Conservation (phyloP, 2,329 filamentous ascomycete species). For the Acrocalymma vagum region DNA sequence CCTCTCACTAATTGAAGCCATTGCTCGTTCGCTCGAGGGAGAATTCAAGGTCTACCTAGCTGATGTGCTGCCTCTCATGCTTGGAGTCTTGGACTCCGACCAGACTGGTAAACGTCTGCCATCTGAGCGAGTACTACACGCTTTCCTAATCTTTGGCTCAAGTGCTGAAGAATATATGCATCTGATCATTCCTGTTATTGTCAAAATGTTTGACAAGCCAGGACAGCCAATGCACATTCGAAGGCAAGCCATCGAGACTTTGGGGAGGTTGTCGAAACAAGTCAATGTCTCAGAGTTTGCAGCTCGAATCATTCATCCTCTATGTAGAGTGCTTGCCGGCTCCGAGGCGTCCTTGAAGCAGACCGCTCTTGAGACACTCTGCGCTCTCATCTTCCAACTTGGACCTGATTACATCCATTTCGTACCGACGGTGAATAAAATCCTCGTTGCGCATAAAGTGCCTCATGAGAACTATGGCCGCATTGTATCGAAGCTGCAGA, state of each 20-base stretch:
- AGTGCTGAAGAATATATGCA: conserved; percentile 99
- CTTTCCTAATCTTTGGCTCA: conserved; percentile 93
- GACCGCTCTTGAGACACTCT: conserved; percentile 90
- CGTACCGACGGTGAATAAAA: conserved; percentile 89
- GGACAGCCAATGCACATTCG: conserved; percentile 81
- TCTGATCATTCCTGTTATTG: conserved; percentile 93
- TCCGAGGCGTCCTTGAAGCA: conserved; percentile 77
- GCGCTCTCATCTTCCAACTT: conserved; percentile 93
- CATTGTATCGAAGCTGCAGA: conserved; percentile 90
- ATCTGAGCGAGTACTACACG: conserved; percentile 90
- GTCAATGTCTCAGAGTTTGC: conserved; percentile 98
- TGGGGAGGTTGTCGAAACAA: conserved; percentile 92
- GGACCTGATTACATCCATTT: conserved; percentile 96
- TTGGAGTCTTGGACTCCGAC: conserved; percentile 91
- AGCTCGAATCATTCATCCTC: conserved; percentile 92
- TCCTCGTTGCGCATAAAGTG: conserved; percentile 79
- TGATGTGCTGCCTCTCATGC: conserved; percentile 88
- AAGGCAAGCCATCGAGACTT: conserved; percentile 90
- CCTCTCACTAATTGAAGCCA: conserved; percentile 88
- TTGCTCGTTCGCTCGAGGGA: conserved; percentile 90
- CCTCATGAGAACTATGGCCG: conserved; percentile 92
- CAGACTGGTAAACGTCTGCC: conserved; percentile 76
- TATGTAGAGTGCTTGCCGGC: conserved; percentile 81
- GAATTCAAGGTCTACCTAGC: conserved; percentile 98
- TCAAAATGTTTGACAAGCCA: conserved; percentile 90